Conservation (phyloP, 2,329 filamentous ascomycete species). For the Talaromyces sp. region DNA sequence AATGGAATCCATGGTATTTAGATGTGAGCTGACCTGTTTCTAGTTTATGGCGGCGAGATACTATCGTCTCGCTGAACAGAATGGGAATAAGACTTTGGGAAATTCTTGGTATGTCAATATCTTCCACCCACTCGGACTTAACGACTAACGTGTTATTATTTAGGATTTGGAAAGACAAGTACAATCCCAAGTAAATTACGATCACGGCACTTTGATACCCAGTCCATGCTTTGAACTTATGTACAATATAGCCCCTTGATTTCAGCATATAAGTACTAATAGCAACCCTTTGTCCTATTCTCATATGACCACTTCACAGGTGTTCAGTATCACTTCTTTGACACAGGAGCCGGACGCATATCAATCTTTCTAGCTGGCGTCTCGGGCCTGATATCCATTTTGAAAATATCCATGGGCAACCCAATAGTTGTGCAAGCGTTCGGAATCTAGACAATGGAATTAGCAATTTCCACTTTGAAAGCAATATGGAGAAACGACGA, state of each 20-base stretch:
- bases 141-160: slow-evolving; percentile 10
- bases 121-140: background rate
- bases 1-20: background rate
- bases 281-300: background rate
- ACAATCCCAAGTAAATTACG: slow-evolving; percentile 51
- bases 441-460: slow-evolving; percentile 51
- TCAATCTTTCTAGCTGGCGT: slow-evolving; percentile 52
- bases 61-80: slow-evolving; percentile 83
- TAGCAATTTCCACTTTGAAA: background rate
- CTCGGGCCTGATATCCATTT: slow-evolving; percentile 78
- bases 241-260: background rate
- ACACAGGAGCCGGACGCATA: slow-evolving; percentile 23
- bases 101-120: slow-evolving; percentile 77
- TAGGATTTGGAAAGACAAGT: slow-evolving; percentile 99
- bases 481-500: too few relatives aligned
- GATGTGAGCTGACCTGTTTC: background rate
- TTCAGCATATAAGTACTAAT: background rate
- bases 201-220: background rate
- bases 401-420: slow-evolving; percentile 88
- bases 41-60: slow-evolving; percentile 68
- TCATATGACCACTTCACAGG: background rate
- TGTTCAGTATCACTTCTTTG: background rate
- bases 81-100: slow-evolving; percentile 82
- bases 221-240: background rate
- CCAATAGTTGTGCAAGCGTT: slow-evolving; percentile 88